A percentile compares a stretch with the other conserved stretches of the same genome.
These are phyloP conservation scores for Flaveria trinervia DNA, from an alignment of 129 eudicot species.

Conservation along the genomic window DNA sequence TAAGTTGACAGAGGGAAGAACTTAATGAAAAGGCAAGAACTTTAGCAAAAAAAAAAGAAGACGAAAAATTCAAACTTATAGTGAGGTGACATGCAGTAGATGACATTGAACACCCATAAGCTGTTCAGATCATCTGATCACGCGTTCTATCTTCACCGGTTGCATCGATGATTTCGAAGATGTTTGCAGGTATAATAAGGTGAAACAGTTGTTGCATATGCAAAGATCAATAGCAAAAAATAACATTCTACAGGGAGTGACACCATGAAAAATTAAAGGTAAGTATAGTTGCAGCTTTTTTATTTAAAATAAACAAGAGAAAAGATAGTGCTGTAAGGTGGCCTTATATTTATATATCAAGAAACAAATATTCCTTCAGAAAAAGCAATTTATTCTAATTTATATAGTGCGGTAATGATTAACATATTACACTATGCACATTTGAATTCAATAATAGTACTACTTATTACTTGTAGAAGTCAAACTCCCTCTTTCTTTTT, in stretches of 20 bases:
- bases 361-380: slow-evolving; percentile 34
- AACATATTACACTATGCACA: slow-evolving; percentile 35
- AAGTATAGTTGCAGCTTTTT: slow-evolving; percentile 37
- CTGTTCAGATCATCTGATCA: slow-evolving; percentile 3
- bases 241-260: slow-evolving; percentile 16
- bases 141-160: not conserved
- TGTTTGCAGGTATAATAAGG: slow-evolving; percentile 14
- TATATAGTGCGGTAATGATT: slow-evolving; percentile 49
- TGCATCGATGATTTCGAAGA: slow-evolving; percentile 3
- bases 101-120: not conserved
- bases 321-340: slow-evolving; percentile 38
- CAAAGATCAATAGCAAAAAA: slow-evolving; percentile 46
- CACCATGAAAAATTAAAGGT: slow-evolving; percentile 18
- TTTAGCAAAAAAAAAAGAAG: slow-evolving; percentile 1
- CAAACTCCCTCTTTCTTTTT: slow-evolving; percentile 39
- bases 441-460: slow-evolving; percentile 39
- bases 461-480: slow-evolving; percentile 44
- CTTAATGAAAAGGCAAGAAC: slow-evolving; percentile 22
- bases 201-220: slow-evolving; percentile 44
- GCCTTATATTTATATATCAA: slow-evolving; percentile 31
- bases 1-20: slow-evolving; percentile 21
- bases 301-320: slow-evolving; percentile 29
- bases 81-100: slow-evolving; percentile 1
- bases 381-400: slow-evolving; percentile 34
- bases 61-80: slow-evolving; percentile 5